Base-by-base conservation (phyloP, 345 rosid species). In the Gossypium arboreum region DNA sequence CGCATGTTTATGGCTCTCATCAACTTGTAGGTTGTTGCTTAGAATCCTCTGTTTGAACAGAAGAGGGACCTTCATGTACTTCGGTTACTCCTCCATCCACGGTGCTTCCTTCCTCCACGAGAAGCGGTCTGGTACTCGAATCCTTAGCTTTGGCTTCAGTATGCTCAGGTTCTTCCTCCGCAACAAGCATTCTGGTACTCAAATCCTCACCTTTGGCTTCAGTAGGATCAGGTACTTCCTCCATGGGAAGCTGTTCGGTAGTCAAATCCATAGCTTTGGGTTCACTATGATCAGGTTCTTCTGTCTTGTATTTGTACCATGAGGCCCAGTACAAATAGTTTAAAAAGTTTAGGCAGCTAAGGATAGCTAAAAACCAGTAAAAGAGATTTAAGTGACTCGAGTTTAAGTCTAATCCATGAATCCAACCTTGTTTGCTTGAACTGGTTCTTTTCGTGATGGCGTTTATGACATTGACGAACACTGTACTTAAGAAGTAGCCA, bases 241-340 rank as follows among this genome's bases (percentile, higher is more conserved):
- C 9, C 17, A 2, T 1, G 10, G 12, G 39, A 22, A 7, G 71
- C 2, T 5, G 41, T 67, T 34, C 56, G 6, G 56, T 22, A 47
- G 7, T 48, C 18, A 48, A 48, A 67, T 47, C 55, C 56, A 45
- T 67, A 27, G n/a, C 34, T 48, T 48, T 6, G 55, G 54, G 45
- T 1, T 74, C 56, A 24, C 39, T 15, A 47, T 48, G n/a, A 39
- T 41, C 57, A 44, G 57, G 45, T 8, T 79, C 78, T 6, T 79
- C 54, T 9, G 48, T 27, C 76, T 79, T 86, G 79, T 86, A 86
- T 66, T 82, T 84, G 80, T 86, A 86, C 87, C 88, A 85, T 2
- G 67, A 77, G 13, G 90, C 85, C n/a, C 77, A 77, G 24, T 66
- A 69, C 34, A 81, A 41, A 57, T 81, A 85, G 50, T 68, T 50